A percentile compares a stretch with the other conserved stretches of the same genome.
phyloP scores from a whole-genome alignment of 2,329 filamentous ascomycete species.

The Diplodia scrobiculata region DNA sequence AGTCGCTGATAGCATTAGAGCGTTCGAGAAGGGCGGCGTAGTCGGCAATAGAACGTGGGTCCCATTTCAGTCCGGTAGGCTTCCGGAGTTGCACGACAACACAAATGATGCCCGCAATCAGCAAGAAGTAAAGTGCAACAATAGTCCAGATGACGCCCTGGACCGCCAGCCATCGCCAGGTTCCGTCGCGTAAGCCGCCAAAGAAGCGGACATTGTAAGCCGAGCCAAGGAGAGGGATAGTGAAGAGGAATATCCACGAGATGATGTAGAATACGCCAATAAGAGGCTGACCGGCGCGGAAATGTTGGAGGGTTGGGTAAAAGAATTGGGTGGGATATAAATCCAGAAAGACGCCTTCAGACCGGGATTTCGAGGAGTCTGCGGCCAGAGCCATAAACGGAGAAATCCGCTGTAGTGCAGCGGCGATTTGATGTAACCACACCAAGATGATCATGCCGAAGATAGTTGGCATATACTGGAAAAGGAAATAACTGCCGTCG shows the following conservation, averaged over 20 bases:
- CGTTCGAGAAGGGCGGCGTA: constrained; percentile 75
- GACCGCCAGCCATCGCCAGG: constrained; percentile 79
- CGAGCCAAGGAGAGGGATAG: constrained; percentile 77
- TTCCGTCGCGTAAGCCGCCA: constrained; percentile 58
- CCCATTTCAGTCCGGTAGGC: constrained; percentile 80
- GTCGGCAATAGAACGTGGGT: constrained; percentile 79
- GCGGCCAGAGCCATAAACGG: constrained; percentile 79
- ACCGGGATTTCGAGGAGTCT: constrained; percentile 60
- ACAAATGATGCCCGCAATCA: constrained; percentile 61
- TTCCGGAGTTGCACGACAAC: constrained; percentile 63
- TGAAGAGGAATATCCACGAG: constrained; percentile 77
- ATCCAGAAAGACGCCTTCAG: constrained; percentile 65
- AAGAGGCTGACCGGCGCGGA: constrained; percentile 67
- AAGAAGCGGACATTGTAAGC: constrained; percentile 70
- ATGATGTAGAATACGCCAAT: constrained; percentile 67
- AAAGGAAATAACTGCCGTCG: constrained; percentile 77
- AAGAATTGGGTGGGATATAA: constrained; percentile 65
- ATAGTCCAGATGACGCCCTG: constrained; percentile 77
- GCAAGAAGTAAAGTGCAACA: constrained; percentile 70
- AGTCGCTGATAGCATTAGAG: constrained; percentile 76
- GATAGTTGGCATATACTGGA: constrained; percentile 80
- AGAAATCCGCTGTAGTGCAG: constrained; percentile 71
- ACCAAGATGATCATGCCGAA: constrained; percentile 71
- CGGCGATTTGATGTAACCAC: constrained; percentile 74
- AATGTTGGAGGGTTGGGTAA: constrained; percentile 67